These are phyloP conservation scores for Coemansia sp. DNA, from an alignment of 192 early-diverging fungal species.

Conservation along the genomic window DNA sequence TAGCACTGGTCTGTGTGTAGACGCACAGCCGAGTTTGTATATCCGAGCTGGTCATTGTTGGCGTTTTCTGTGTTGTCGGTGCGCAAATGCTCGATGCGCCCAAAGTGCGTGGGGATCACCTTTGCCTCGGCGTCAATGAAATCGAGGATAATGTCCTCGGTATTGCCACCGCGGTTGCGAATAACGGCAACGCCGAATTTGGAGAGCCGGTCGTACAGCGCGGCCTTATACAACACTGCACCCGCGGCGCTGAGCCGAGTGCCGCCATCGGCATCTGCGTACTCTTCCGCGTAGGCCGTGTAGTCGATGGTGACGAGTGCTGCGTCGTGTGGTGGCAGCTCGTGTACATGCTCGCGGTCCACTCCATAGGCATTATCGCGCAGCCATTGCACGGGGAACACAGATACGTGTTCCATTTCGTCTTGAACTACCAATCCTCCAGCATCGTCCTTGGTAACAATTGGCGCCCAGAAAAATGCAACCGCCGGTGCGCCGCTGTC, in stretches of 20 bases:
- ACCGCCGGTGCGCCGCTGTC: conserved; percentile 17
- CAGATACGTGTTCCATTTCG: conserved; percentile 43
- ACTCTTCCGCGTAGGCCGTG: conserved; percentile 8
- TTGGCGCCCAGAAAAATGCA: conserved; percentile 44
- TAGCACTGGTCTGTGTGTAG: conserved; percentile 57
- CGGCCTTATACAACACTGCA: conserved; percentile 22
- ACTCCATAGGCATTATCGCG: conserved; percentile 45
- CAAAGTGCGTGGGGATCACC: conserved; percentile 55
- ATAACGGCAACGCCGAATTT: conserved; percentile 54
- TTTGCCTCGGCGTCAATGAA: conserved; percentile 51
- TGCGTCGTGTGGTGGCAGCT: conserved; percentile 46
- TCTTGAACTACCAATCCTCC: conserved; percentile 25
- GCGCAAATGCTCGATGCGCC: conserved; percentile 57
- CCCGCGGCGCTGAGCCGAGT: conserved; percentile 13
- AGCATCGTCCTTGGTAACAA: conserved; percentile 42
- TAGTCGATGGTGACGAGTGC: conserved; percentile 46
- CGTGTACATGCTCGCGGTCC: conserved; percentile 26
- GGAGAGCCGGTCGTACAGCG: conserved; percentile 28
- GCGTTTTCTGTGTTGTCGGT: conserved; percentile 53
- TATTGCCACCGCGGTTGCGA: conserved; percentile 44
- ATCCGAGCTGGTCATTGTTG: conserved; percentile 59
- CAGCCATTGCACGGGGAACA: conserved; percentile 41
- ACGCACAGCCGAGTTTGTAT: conserved; percentile 51
- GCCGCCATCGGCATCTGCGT: neutral
- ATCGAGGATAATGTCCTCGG: conserved; percentile 55